Evolutionary conservation across 495 filamentous ascomycete species (phyloP).

Genomic region (Lineolata rhizophorae): DNA sequence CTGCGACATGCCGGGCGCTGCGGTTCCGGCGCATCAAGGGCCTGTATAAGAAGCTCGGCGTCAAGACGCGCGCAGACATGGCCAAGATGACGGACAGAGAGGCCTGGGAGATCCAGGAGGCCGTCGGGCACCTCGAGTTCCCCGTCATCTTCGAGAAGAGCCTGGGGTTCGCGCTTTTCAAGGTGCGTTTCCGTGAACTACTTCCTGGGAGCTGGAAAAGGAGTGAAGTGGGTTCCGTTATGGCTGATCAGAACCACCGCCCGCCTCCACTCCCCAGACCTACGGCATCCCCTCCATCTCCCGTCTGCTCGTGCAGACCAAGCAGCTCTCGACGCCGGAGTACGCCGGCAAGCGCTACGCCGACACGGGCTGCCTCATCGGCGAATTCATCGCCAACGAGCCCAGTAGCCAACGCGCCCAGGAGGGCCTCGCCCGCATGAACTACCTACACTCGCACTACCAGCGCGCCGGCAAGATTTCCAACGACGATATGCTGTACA

Average conservation of each 20-base stretch:
- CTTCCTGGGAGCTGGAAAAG: no score
- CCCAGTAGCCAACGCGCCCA: slow-evolving; percentile 27
- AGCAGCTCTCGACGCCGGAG: no score
- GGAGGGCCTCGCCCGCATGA: slow-evolving; percentile 37
- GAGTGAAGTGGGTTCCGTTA: no score
- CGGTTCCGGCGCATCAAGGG: no score
- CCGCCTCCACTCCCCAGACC: no score
- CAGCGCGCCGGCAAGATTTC: slow-evolving; percentile 33
- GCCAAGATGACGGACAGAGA: slow-evolving; percentile 8
- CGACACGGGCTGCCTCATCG: slow-evolving; percentile 36
- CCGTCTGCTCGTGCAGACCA: slow-evolving; percentile 30
- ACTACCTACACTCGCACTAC: slow-evolving; percentile 37
- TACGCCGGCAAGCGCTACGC: slow-evolving; percentile 34
- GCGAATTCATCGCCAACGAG: slow-evolving; percentile 27
- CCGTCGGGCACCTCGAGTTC: slow-evolving; percentile 3
- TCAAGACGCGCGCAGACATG: no score
- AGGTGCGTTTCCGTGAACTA: no score
- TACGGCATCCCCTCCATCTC: slow-evolving; percentile 47
- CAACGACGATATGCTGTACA: slow-evolving; percentile 46
- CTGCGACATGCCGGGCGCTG: no score
- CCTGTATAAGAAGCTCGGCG: no score
- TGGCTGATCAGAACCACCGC: no score
- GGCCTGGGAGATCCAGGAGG: slow-evolving; percentile 5
- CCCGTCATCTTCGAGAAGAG: slow-evolving; percentile 29
- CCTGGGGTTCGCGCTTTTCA: slow-evolving; percentile 49